phyloP scores from a whole-genome alignment of 2,329 filamentous ascomycete species.

The Fusarium agapanthi region DNA sequence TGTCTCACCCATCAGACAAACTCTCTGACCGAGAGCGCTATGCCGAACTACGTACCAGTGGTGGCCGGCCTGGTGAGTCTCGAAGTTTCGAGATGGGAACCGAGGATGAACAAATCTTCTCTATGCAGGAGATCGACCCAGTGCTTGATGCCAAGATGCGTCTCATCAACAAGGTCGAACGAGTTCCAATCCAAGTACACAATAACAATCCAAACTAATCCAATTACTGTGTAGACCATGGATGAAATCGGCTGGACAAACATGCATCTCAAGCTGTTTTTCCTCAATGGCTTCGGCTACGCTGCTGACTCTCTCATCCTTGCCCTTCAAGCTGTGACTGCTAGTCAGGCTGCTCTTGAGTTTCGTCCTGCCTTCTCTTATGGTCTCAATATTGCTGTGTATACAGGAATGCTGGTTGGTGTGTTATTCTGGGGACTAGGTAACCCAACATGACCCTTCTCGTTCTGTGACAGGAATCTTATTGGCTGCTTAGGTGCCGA shows the following conservation, averaged over 20 bases:
- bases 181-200: neutral
- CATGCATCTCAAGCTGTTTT: neutral
- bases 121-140: neutral
- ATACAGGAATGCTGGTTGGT: neutral
- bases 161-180: neutral
- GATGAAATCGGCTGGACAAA: neutral
- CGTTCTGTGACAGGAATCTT: neutral
- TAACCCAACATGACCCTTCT: neutral
- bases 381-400: neutral
- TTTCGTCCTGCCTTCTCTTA: neutral
- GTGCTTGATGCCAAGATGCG: neutral
- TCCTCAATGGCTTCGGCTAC: neutral
- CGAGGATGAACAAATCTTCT: neutral
- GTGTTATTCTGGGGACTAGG: neutral
- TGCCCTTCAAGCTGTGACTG: neutral
- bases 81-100: neutral
- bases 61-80: neutral
- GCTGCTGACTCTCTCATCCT: neutral
- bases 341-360: neutral
- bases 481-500: neutral
- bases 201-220: neutral
- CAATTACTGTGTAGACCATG: neutral
- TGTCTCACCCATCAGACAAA: neutral
- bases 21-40: neutral
- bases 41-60: neutral